Base-by-base conservation (phyloP, 192 early-diverging fungal genomes). In the Linnemannia exigua region DNA sequence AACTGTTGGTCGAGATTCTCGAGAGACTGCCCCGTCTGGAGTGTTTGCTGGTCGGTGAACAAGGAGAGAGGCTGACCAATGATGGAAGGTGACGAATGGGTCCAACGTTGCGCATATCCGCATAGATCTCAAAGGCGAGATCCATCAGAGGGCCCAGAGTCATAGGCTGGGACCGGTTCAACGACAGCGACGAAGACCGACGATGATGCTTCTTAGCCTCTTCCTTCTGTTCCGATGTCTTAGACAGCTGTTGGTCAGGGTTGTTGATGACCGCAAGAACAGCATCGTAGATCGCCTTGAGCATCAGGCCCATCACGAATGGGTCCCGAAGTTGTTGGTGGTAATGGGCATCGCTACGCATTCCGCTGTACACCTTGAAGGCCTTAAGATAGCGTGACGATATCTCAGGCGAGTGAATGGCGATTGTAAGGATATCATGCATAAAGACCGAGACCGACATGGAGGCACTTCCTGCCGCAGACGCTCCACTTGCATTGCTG, bases 261-360 rank as follows among this genome's bases (percentile, higher is more conserved):
- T 80, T 77, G 67, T 80, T 31, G 0, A 86, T 58, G 22, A 86
- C 77, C 2, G 74, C 67, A 31, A 77, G 50, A 1, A 74, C 54
- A 20, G 84, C 84, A 58, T 86, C 84, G 33, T 86, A 86, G 22
- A 86, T 75, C 3, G 78, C 84, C 75, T 86, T 86, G 36, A 86
- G 52, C 84, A 86, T 74, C 6, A 74, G 80, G 5, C 78, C 41
- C 84, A 86, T 86, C 19, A 86, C 78, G 46, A 86, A 74, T 1
- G 84, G 84, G 25, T 86, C 84, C 0, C 84, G 84, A 19, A 86
- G 79, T 0, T 75, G 75, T 5, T 79, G 67, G 33, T 86, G 84
- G 33, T 38, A 66, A 0, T 79, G 74, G 14, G 73, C 58, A 36
- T 86, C 84, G 70, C 78, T 77, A 36, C 84, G 77, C 9, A 86